Conservation (phyloP, 2,329 filamentous ascomycete genomes). For the Colletotrichum sp. region DNA sequence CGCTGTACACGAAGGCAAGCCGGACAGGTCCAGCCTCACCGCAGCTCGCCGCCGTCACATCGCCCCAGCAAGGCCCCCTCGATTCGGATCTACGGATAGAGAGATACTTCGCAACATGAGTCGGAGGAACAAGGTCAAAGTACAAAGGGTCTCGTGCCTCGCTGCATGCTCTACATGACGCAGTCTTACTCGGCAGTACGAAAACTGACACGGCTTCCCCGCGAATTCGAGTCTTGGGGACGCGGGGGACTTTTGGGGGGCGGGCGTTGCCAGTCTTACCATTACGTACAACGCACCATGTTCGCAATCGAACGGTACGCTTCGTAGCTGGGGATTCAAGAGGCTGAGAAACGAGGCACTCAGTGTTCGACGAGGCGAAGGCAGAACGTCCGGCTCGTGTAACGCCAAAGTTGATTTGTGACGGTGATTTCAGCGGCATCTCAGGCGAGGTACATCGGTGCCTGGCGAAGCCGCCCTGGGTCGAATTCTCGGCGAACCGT, state of each 20-base stretch:
- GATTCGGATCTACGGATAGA: not conserved
- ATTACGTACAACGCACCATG: not conserved
- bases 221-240: not conserved
- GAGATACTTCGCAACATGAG: not conserved
- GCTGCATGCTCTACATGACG: not conserved
- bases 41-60: not conserved
- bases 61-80: not conserved
- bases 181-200: not conserved
- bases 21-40: not conserved
- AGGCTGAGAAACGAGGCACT: not conserved
- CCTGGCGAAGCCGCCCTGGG: not conserved
- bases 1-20: not conserved
- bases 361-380: not conserved
- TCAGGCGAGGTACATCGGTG: not conserved
- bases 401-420: not conserved
- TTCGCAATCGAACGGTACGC: not conserved
- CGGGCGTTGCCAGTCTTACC: not conserved
- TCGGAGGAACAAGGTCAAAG: not conserved
- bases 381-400: not conserved
- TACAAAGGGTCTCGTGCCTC: conserved; percentile 8
- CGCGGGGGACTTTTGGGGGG: not conserved
- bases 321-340: not conserved
- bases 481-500: not conserved
- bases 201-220: not conserved
- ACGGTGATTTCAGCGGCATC: not conserved